Evolutionary conservation across 1,284 basidiomycete genomes (phyloP).

Genomic region (Cryptococcus floricola): DNA sequence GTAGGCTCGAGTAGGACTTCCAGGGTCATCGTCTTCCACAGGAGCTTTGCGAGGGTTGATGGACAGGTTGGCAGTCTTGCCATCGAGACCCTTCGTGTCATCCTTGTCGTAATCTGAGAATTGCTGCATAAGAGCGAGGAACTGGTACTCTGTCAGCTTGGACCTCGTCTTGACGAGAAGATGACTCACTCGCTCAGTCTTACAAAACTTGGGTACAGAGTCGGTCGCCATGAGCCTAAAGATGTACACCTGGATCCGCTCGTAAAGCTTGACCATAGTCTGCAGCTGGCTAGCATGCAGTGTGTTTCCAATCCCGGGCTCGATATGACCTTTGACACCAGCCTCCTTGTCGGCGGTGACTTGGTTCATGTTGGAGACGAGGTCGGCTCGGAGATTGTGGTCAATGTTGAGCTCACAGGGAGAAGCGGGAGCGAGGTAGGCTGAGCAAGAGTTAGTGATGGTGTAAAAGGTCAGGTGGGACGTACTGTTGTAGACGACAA

Average conservation of each 20-base stretch:
- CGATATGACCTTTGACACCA: slow-evolving; percentile 67
- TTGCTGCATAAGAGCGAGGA: slow-evolving; percentile 31
- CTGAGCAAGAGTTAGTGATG: slow-evolving; percentile 56
- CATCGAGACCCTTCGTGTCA: slow-evolving; percentile 10
- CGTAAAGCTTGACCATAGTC: slow-evolving; percentile 87
- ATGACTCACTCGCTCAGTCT: slow-evolving; percentile 40
- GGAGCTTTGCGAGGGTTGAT: slow-evolving; percentile 17
- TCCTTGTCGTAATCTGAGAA: slow-evolving; percentile 7
- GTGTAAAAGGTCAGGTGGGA: neutral
- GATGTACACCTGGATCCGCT: slow-evolving; percentile 93
- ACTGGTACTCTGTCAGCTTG: slow-evolving; percentile 6
- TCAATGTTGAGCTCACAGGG: slow-evolving; percentile 97
- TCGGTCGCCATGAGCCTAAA: slow-evolving; percentile 98
- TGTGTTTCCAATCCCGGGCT: slow-evolving; percentile 62
- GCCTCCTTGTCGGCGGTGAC: slow-evolving; percentile 64
- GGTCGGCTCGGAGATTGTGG: slow-evolving; percentile 88
- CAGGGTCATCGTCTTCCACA: slow-evolving; percentile 16
- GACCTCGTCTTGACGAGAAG: neutral
- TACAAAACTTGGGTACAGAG: slow-evolving; percentile 74
- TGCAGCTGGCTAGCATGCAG: slow-evolving; percentile 87
- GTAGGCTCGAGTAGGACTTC: slow-evolving; percentile 40
- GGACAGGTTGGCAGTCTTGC: slow-evolving; percentile 19
- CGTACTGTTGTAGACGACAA: slow-evolving; percentile 64
- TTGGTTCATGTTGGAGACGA: slow-evolving; percentile 86
- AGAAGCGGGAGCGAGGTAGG: slow-evolving; percentile 90